Evolutionary conservation across 176 grass and related monocot genomes (phyloP), one percentile per base, ranked within the genome.

Genomic region (Oryza longistaminata): DNA sequence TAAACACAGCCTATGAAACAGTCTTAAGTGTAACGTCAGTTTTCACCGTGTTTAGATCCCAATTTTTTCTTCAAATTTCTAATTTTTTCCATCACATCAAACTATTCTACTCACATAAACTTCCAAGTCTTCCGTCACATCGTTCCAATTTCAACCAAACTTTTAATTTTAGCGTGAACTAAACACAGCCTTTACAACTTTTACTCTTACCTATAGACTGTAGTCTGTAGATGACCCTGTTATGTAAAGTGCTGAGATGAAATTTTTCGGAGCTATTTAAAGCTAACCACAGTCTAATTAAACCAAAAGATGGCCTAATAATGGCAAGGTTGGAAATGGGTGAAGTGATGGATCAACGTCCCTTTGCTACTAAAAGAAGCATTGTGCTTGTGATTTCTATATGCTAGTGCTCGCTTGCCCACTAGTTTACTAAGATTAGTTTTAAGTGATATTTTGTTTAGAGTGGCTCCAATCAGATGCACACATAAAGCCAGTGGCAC

Each of bases 281-380:
- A n/a, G 53, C 53, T 58, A 8, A 58, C 53, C 17, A 21, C 1
- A 58, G 64, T 45, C 10, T 62, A 46, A 10, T 13, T 46, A 46
- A 46, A 46, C 10, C 34, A 71, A 80, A 77, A 81, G 71, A 70
- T 6, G 7, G 13, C 37, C 64, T 70, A 75, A 40, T 89, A 39
- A 71, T 76, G 77, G 64, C 40, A 71, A 64, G 67, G 53, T 3
- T 24, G 24, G n/a, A 39, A 79, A 24, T 80, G 35, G 64, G 70
- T 64, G 83, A 82, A 66, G 65, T 90, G 88, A 86, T 43, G 77
- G 24, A 77, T 90, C 83, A 82, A 82, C 83, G 8, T 3, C 72
- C 78, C 44, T 13, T 58, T 53, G 61, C 68, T 55, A 60, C 50
- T 27, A 49, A 78, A 77, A 68, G 11, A 53, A 68, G 2, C 17